These are phyloP conservation scores for Gossypium gossypioides DNA, from an alignment of 441 rosid species.

Conservation along the genomic window DNA sequence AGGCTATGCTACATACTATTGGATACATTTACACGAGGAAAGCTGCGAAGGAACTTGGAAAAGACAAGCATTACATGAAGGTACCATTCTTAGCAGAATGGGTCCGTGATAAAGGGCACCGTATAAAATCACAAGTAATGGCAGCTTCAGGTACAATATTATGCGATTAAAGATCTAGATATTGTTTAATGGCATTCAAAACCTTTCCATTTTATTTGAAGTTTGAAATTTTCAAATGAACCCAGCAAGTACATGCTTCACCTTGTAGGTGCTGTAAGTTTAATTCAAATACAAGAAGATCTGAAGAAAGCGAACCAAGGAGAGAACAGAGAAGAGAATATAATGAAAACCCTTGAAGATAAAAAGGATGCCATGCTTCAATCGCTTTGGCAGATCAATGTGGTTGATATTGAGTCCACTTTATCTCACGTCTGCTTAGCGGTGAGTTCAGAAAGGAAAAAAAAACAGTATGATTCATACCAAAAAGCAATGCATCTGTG, in stretches of 20 bases:
- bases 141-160: slow-evolving; percentile 69
- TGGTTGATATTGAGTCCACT: slow-evolving; percentile 74
- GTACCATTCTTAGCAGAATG: slow-evolving; percentile 93
- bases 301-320: slow-evolving; percentile 50
- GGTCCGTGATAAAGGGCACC: slow-evolving; percentile 93
- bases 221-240: neutral
- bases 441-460: slow-evolving; percentile 33
- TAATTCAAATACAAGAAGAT: slow-evolving; percentile 77
- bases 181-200: neutral
- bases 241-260: neutral
- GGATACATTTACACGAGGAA: slow-evolving; percentile 2
- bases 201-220: neutral
- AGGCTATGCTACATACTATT: slow-evolving; percentile 1
- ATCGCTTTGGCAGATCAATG: slow-evolving; percentile 92
- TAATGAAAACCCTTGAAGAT: slow-evolving; percentile 61
- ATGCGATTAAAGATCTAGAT: neutral
- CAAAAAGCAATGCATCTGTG: neutral
- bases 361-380: slow-evolving; percentile 77
- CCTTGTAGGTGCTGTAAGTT: slow-evolving; percentile 74
- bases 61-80: slow-evolving; percentile 34
- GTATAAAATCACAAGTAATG: slow-evolving; percentile 87
- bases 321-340: slow-evolving; percentile 64
- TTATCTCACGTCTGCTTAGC: slow-evolving; percentile 72
- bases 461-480: neutral
- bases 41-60: neutral